Evolutionary conservation across 1,284 basidiomycete species (phyloP).

Genomic region (Peniophora sp.): DNA sequence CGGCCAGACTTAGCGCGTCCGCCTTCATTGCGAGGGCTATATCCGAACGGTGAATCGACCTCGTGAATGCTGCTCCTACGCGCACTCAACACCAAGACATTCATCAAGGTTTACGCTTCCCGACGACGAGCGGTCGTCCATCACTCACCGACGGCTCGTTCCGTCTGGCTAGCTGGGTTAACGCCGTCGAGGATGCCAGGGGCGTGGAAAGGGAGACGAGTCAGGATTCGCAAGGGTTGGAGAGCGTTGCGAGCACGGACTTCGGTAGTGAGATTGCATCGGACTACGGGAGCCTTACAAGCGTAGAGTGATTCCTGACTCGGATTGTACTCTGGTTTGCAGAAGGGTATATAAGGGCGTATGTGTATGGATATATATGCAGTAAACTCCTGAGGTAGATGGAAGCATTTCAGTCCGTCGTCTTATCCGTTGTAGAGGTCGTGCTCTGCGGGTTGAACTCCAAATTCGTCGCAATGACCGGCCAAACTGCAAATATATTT

Average conservation of each 20-base stretch:
- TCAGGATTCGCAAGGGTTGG: slow-evolving; percentile 23
- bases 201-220: slow-evolving; percentile 17
- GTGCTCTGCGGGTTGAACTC: slow-evolving; percentile 41
- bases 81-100: slow-evolving; percentile 11
- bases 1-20: slow-evolving; percentile 11
- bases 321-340: background rate
- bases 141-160: background rate
- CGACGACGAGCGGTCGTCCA: background rate
- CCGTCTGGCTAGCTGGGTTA: slow-evolving; percentile 7
- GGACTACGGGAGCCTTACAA: slow-evolving; percentile 44
- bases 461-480: slow-evolving; percentile 54
- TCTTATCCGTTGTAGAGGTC: background rate
- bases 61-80: slow-evolving; percentile 8
- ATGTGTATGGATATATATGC: too few relatives aligned
- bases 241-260: slow-evolving; percentile 36
- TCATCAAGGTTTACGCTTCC: slow-evolving; percentile 10
- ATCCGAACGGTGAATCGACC: slow-evolving; percentile 26
- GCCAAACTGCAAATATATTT: slow-evolving; percentile 46
- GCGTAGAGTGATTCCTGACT: slow-evolving; percentile 41
- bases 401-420: background rate
- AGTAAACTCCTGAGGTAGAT: too few relatives aligned
- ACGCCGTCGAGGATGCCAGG: slow-evolving; percentile 15
- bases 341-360: background rate
- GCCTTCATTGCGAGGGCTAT: slow-evolving; percentile 17
- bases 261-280: slow-evolving; percentile 28